Evolutionary conservation across 2,329 filamentous ascomycete genomes (phyloP).

Genomic region (Epichloe coenophiala): DNA sequence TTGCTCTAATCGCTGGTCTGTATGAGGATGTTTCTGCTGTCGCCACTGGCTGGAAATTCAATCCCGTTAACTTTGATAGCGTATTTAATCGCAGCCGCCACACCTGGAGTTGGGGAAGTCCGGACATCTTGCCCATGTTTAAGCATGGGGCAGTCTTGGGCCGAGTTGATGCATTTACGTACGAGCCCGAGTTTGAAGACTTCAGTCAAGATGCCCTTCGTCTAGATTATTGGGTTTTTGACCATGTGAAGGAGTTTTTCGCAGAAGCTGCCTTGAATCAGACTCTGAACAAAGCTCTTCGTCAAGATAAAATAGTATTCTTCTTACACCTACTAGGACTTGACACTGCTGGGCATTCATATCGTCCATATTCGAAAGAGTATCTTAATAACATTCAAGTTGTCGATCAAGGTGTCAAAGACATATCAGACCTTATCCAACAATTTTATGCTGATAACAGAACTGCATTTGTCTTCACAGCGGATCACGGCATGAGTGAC

Average conservation of each 20-base stretch:
- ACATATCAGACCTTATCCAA: slow-evolving; percentile 69
- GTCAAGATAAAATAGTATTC: slow-evolving; percentile 81
- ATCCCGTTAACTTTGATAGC: slow-evolving; percentile 96
- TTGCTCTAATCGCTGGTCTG: slow-evolving; percentile 87
- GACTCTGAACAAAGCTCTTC: slow-evolving; percentile 57
- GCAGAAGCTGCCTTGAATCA: slow-evolving; percentile 63
- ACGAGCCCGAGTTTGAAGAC: slow-evolving; percentile 76
- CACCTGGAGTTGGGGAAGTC: slow-evolving; percentile 98
- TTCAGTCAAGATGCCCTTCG: slow-evolving; percentile 70
- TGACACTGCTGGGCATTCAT: slow-evolving; percentile 78
- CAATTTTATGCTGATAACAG: slow-evolving; percentile 74
- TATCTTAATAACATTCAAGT: slow-evolving; percentile 91
- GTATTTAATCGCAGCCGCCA: slow-evolving; percentile 95
- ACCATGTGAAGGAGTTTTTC: slow-evolving; percentile 81
- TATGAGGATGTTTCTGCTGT: slow-evolving; percentile 98
- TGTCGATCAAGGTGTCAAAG: slow-evolving; percentile 78
- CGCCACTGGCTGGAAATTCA: slow-evolving; percentile 95
- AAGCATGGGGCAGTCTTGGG: slow-evolving; percentile 81
- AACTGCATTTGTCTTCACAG: slow-evolving; percentile 93
- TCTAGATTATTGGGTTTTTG: slow-evolving; percentile 91
- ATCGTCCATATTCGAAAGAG: slow-evolving; percentile 86
- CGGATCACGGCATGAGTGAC: slow-evolving; percentile 98
- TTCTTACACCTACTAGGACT: slow-evolving; percentile 88
- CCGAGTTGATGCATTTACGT: slow-evolving; percentile 74
- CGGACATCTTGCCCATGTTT: slow-evolving; percentile 96